Evolutionary conservation across 257 asterid genomes (phyloP).

Genomic region (Gardenia jasminoides): DNA sequence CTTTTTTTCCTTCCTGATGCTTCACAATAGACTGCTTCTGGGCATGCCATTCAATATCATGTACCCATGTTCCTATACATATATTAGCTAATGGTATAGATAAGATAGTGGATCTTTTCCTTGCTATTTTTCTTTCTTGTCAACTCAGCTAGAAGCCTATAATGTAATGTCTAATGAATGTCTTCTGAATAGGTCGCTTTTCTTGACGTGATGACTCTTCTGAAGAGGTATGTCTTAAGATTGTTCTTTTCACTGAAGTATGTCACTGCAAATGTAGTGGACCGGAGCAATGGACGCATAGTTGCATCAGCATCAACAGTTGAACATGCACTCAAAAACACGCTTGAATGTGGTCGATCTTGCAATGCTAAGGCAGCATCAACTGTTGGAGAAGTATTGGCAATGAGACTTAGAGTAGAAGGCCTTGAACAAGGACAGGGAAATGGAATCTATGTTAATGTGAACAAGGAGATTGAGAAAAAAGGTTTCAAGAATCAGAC

Average conservation of each 20-base stretch:
- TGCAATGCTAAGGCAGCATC: constrained; percentile 91
- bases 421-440: constrained; percentile 85
- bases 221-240: constrained; percentile 74
- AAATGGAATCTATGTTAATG: constrained; percentile 63
- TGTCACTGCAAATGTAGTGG: constrained; percentile 80
- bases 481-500: constrained; percentile 71
- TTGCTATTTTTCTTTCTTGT: background rate
- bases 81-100: too few species aligned
- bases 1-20: too few species aligned
- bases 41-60: too few species aligned
- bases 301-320: constrained; percentile 75
- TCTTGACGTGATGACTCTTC: constrained; percentile 44
- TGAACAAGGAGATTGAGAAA: constrained; percentile 73
- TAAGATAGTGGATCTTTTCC: background rate
- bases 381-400: constrained; percentile 84
- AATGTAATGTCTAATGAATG: background rate
- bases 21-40: background rate
- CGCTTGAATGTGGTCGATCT: constrained; percentile 73
- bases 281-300: constrained; percentile 63
- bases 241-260: constrained; percentile 78
- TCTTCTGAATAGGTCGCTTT: background rate
- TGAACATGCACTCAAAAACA: constrained; percentile 61
- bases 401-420: constrained; percentile 78
- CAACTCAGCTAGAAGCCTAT: background rate
- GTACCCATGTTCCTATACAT: too few species aligned